These are phyloP conservation scores for Aspergillus baeticus DNA, from an alignment of 495 filamentous ascomycete genomes.

Conservation along the genomic window DNA sequence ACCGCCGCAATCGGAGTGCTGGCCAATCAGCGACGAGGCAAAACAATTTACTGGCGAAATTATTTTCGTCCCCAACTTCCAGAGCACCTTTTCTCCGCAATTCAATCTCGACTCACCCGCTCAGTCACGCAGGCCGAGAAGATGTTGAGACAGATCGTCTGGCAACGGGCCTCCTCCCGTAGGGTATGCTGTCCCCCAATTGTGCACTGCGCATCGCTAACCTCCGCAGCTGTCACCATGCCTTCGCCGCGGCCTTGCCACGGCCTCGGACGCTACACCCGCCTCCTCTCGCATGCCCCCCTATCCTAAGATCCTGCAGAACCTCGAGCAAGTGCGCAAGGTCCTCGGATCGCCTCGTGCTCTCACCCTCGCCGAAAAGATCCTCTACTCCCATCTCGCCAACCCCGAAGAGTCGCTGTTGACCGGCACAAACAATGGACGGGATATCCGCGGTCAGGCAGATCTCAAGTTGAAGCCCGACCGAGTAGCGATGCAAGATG, in stretches of 20 bases:
- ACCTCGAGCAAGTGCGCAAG: constrained; percentile 64
- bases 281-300: constrained; percentile 54
- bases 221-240: constrained; percentile 24
- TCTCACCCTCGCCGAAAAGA: constrained; percentile 92
- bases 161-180: constrained; percentile 30
- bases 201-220: background rate
- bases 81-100: constrained; percentile 16
- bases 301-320: constrained; percentile 60
- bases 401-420: constrained; percentile 82
- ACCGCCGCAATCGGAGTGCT: constrained; percentile 10
- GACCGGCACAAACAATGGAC: constrained; percentile 75
- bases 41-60: constrained; percentile 15
- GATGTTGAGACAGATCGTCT: constrained; percentile 38
- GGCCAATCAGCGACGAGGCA: constrained; percentile 21
- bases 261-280: constrained; percentile 28
- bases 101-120: constrained; percentile 5
- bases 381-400: constrained; percentile 93
- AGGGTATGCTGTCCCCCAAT: constrained; percentile 25
- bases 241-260: constrained; percentile 34
- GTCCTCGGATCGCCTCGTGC: constrained; percentile 64
- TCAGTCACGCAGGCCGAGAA: constrained; percentile 1
- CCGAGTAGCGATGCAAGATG: constrained; percentile 98
- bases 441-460: constrained; percentile 75
- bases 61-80: constrained; percentile 7
- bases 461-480: constrained; percentile 98